phyloP scores from a whole-genome alignment of 495 filamentous ascomycete species.

The Xylaria flabelliformis region DNA sequence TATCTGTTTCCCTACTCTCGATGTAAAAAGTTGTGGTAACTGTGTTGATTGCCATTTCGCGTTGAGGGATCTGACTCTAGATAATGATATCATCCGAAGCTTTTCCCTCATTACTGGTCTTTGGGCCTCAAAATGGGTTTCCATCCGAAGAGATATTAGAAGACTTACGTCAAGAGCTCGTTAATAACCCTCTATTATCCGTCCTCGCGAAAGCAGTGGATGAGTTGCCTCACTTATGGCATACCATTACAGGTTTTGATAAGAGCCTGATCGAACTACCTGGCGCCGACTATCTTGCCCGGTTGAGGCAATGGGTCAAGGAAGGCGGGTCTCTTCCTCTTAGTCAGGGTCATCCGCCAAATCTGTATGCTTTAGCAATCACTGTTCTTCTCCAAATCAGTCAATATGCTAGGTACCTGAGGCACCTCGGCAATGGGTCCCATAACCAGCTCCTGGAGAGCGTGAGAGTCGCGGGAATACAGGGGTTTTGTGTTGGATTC shows the following conservation, averaged over 20 bases:
- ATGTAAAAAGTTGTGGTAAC: conserved; percentile 1
- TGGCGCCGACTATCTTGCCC: background rate
- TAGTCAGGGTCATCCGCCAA: background rate
- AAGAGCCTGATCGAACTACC: background rate
- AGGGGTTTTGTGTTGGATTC: conserved; percentile 50
- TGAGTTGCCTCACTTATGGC: conserved; percentile 27
- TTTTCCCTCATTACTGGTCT: conserved; percentile 26
- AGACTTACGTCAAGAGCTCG: conserved; percentile 23
- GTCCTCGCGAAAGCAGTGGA: conserved; percentile 16
- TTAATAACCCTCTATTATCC: conserved; percentile 7
- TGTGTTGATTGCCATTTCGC: background rate
- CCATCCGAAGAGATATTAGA: conserved; percentile 16
- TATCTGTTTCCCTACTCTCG: background rate
- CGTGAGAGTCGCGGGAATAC: conserved; percentile 31
- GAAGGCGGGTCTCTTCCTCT: conserved; percentile 1
- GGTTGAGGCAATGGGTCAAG: conserved; percentile 1
- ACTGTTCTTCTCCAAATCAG: conserved; percentile 25
- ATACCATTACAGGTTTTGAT: conserved; percentile 14
- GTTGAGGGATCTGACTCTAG: background rate
- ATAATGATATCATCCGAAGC: background rate
- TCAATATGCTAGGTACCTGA: conserved; percentile 26
- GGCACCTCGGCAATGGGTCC: background rate
- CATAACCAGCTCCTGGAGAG: background rate
- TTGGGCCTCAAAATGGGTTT: conserved; percentile 26
- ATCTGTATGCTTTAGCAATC: conserved; percentile 3